Percentiles rank a stretch among this genome's conserved stretches.
These are phyloP conservation scores for Cymbopogon citratus DNA, from an alignment of 176 grass and related monocot genomes.

Conservation along the genomic window DNA sequence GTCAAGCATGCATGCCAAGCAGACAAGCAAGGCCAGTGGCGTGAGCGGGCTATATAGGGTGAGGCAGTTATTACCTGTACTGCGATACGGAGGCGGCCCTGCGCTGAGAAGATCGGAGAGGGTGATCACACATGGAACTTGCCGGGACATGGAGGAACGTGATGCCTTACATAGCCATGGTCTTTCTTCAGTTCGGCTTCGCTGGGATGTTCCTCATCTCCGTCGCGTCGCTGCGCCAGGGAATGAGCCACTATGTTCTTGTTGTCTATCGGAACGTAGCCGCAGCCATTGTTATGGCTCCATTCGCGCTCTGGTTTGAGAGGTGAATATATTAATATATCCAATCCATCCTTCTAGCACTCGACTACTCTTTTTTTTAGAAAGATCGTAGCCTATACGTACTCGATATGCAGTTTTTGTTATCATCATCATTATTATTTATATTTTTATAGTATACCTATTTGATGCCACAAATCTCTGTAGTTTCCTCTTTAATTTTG, in stretches of 20 bases:
- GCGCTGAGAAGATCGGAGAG: neutral
- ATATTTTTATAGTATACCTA: too few relatives aligned
- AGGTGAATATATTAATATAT: conserved; percentile 37
- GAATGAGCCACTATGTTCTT: conserved; percentile 94
- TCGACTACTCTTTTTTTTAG: too few relatives aligned
- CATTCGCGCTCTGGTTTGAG: conserved; percentile 77
- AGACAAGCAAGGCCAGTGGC: conserved; percentile 19
- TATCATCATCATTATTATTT: too few relatives aligned
- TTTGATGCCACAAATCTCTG: too few relatives aligned
- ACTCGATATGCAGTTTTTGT: too few relatives aligned
- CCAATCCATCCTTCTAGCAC: neutral
- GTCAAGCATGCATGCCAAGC: neutral
- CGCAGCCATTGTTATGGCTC: conserved; percentile 43
- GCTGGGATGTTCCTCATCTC: conserved; percentile 71
- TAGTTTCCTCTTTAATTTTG: too few relatives aligned
- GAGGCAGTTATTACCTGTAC: conserved; percentile 19
- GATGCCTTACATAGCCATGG: conserved; percentile 81
- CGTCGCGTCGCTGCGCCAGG: conserved; percentile 58
- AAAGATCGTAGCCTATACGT: too few relatives aligned
- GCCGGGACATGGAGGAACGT: conserved; percentile 47
- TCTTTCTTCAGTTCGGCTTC: conserved; percentile 84
- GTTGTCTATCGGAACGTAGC: conserved; percentile 80
- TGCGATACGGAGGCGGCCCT: neutral
- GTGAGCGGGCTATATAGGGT: conserved; percentile 3
- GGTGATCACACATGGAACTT: conserved; percentile 42